Evolutionary conservation across 2,329 filamentous ascomycete species (phyloP).

Genomic region (Nemania diffusa): DNA sequence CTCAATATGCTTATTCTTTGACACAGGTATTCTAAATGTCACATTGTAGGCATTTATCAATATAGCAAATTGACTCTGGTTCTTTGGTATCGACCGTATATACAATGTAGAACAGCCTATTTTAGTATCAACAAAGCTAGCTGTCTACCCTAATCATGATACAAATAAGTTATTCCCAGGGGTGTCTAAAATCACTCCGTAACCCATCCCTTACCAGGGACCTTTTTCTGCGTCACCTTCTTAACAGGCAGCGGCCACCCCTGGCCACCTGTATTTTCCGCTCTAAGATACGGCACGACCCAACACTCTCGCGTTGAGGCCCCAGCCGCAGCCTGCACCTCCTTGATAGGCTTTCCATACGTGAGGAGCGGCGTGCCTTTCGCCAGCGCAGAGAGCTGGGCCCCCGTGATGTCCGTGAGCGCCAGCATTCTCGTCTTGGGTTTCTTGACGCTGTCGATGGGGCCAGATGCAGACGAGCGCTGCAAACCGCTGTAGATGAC

Average conservation of each 20-base stretch:
- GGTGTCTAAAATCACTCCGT: conserved; percentile 59
- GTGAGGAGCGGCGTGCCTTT: conserved; percentile 85
- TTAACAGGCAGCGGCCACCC: conserved; percentile 89
- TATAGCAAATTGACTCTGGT: neutral
- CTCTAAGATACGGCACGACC: conserved; percentile 80
- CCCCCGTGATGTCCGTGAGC: conserved; percentile 79
- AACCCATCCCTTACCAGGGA: conserved; percentile 78
- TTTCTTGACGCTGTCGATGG: conserved; percentile 54
- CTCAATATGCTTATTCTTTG: neutral
- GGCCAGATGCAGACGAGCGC: conserved; percentile 62
- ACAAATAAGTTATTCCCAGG: neutral
- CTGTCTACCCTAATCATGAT: neutral
- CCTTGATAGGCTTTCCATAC: conserved; percentile 92
- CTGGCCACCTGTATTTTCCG: conserved; percentile 71
- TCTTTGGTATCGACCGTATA: neutral
- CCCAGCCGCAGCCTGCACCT: conserved; percentile 65
- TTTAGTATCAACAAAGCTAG: neutral
- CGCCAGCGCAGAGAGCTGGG: conserved; percentile 80
- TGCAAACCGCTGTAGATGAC: conserved; percentile 90
- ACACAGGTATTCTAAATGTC: neutral
- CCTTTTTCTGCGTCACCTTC: conserved; percentile 83
- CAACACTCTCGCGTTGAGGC: conserved; percentile 75
- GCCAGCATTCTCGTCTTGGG: conserved; percentile 88
- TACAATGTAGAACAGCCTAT: neutral
- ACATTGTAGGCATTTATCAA: neutral